Evolutionary conservation across 257 asterid species (phyloP).

Genomic region (Marsdenia floribunda): DNA sequence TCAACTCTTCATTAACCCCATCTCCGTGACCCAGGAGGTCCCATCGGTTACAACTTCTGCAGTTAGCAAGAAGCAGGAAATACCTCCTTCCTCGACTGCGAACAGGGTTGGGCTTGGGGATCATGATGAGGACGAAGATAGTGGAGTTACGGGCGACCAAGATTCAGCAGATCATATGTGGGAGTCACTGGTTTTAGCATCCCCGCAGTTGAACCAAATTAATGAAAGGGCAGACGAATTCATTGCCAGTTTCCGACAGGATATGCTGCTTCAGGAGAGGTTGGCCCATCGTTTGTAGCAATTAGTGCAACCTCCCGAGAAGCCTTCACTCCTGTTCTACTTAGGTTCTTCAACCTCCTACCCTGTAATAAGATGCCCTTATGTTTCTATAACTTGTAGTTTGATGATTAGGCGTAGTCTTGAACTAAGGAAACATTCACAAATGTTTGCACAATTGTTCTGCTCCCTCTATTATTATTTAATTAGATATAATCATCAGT

Average conservation of each 20-base stretch:
- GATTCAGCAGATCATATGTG: slow-evolving; percentile 72
- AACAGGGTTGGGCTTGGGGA: slow-evolving; percentile 11
- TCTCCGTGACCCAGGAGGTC: slow-evolving; percentile 11
- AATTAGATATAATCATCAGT: too few relatives aligned
- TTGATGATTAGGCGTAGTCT: background rate
- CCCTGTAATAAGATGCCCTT: background rate
- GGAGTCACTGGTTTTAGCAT: slow-evolving; percentile 65
- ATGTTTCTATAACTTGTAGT: too few relatives aligned
- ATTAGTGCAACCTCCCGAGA: background rate
- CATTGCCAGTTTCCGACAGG: slow-evolving; percentile 55
- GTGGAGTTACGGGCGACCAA: background rate
- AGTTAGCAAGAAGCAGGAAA: slow-evolving; percentile 15
- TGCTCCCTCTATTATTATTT: too few relatives aligned
- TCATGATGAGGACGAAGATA: background rate
- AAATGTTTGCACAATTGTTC: too few relatives aligned
- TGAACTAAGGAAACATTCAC: background rate
- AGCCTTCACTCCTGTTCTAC: background rate
- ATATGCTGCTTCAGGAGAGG: slow-evolving; percentile 50
- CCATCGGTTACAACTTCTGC: slow-evolving; percentile 5
- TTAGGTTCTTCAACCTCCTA: background rate
- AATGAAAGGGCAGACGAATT: slow-evolving; percentile 83
- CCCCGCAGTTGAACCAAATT: slow-evolving; percentile 63
- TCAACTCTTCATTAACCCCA: slow-evolving; percentile 47
- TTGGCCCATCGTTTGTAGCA: slow-evolving; percentile 28
- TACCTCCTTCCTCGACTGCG: slow-evolving; percentile 14